phyloP scores from a whole-genome alignment of 2,329 filamentous ascomycete genomes.

The Botrytis aclada region DNA sequence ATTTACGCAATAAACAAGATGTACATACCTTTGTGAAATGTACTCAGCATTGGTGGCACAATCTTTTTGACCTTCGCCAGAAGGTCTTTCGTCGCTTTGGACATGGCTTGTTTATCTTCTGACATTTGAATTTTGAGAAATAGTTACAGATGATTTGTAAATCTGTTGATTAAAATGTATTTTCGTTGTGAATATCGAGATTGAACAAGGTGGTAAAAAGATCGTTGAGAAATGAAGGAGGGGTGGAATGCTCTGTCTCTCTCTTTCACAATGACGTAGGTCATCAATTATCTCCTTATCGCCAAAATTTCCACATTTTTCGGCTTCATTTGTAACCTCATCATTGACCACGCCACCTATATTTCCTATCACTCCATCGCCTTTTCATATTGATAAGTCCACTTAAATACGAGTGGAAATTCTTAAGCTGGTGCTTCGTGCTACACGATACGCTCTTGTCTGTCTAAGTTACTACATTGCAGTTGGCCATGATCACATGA shows the following conservation, averaged over 20 bases:
- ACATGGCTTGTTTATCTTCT: slow-evolving; percentile 50
- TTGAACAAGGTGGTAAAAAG: background rate
- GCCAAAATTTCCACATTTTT: background rate
- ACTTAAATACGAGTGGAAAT: background rate
- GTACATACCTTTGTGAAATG: slow-evolving; percentile 82
- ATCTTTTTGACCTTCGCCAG: slow-evolving; percentile 81
- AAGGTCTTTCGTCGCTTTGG: slow-evolving; percentile 68
- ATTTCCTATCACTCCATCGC: background rate
- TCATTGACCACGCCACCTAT: background rate
- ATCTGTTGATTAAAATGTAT: background rate
- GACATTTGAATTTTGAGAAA: slow-evolving; percentile 28
- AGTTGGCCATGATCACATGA: background rate
- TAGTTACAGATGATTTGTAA: background rate
- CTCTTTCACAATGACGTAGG: slow-evolving; percentile 9
- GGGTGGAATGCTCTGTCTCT: background rate
- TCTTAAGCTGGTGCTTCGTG: background rate
- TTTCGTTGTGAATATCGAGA: background rate
- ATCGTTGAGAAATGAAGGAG: background rate
- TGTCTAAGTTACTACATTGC: background rate
- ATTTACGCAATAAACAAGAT: background rate
- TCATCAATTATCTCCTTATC: background rate
- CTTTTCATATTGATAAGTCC: background rate
- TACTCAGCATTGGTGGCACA: slow-evolving; percentile 90
- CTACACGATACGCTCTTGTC: background rate
- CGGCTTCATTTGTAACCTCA: background rate